A percentile compares a stretch with the other conserved stretches of the same genome.
phyloP scores from a whole-genome alignment of 441 rosid species.

The Geranium incanum region DNA sequence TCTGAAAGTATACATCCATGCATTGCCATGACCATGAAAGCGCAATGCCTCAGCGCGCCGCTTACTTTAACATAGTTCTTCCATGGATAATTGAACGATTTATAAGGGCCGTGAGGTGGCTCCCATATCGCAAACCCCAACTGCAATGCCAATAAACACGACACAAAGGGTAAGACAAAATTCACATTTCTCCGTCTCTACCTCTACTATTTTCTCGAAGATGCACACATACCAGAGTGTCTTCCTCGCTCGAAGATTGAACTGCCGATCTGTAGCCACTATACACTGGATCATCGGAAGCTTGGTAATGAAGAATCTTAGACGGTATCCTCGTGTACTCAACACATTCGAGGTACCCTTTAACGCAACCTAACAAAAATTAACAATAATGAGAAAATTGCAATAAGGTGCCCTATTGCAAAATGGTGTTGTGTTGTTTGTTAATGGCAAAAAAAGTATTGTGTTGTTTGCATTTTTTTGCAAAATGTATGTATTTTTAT shows the following conservation, averaged over 20 bases:
- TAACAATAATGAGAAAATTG: too few relatives aligned
- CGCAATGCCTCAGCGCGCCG: constrained; percentile 68
- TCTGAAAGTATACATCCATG: constrained; percentile 71
- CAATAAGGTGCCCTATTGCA: too few relatives aligned
- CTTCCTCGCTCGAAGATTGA: constrained; percentile 79
- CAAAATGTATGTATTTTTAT: too few relatives aligned
- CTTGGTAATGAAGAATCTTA: constrained; percentile 71
- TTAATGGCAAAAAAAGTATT: too few relatives aligned
- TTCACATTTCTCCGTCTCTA: too few relatives aligned
- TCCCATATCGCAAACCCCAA: constrained; percentile 67
- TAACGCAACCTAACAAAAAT: constrained; percentile 32
- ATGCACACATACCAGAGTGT: constrained; percentile 36
- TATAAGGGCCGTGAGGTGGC: constrained; percentile 72
- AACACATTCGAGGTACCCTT: constrained; percentile 55
- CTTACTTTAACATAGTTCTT: constrained; percentile 22
- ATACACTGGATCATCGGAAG: constrained; percentile 76
- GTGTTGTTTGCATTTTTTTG: too few relatives aligned
- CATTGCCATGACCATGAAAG: constrained; percentile 76
- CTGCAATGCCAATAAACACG: constrained; percentile 27
- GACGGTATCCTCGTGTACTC: constrained; percentile 79
- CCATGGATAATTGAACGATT: constrained; percentile 53
- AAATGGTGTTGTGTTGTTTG: too few relatives aligned
- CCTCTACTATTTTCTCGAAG: background rate
- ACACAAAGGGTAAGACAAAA: too few relatives aligned
- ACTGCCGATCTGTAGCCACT: constrained; percentile 83